Percentiles rank a stretch among this genome's conserved stretches.
phyloP scores from a whole-genome alignment of 148 eudicot species.

The Hydrangea macrophylla region DNA sequence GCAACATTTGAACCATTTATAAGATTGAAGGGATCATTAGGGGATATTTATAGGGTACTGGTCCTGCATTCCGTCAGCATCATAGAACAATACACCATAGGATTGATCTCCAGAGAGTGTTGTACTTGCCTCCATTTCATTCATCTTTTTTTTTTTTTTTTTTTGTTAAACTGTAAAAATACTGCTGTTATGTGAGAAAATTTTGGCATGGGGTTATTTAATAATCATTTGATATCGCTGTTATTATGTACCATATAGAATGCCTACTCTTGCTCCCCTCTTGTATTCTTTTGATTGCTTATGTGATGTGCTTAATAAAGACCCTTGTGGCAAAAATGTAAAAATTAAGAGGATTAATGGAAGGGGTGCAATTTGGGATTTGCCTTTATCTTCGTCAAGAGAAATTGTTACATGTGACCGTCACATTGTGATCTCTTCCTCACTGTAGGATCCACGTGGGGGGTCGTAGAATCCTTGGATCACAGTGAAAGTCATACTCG shows the following conservation, averaged over 20 bases:
- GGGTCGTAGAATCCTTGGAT: too few species aligned
- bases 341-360: too few species aligned
- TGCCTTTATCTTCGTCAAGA: too few species aligned
- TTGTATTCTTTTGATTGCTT: background rate
- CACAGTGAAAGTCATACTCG: too few species aligned
- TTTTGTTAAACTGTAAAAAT: constrained; percentile 31
- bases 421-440: too few species aligned
- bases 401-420: too few species aligned
- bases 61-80: background rate
- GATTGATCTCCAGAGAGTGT: constrained; percentile 21
- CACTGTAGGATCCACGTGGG: too few species aligned
- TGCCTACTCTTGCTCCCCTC: background rate
- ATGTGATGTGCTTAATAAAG: background rate
- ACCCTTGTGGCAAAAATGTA: too few species aligned
- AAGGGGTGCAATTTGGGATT: too few species aligned
- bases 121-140: constrained; percentile 21
- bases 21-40: constrained; percentile 1
- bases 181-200: constrained; percentile 22
- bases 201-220: constrained; percentile 23
- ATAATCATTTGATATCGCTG: constrained; percentile 8
- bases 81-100: constrained; percentile 9
- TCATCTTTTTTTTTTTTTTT: background rate
- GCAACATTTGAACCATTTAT: background rate
- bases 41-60: background rate
- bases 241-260: background rate